Evolutionary conservation across 2,329 filamentous ascomycete genomes (phyloP).

Genomic region (Lecanosticta acicola): DNA sequence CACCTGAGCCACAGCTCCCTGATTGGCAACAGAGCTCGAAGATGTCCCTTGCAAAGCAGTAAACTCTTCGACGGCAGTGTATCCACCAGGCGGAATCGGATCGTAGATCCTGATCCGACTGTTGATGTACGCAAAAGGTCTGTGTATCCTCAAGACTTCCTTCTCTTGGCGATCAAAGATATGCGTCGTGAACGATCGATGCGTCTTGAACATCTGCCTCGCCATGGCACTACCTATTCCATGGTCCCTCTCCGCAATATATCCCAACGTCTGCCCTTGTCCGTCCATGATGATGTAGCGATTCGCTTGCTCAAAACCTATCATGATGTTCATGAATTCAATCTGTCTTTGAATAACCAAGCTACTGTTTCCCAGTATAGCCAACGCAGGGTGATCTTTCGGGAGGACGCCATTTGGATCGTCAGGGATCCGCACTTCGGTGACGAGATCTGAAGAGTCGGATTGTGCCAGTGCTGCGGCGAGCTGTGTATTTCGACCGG

Average conservation of each 20-base stretch:
- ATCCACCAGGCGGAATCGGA: slow-evolving; percentile 40
- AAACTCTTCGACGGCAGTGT: slow-evolving; percentile 27
- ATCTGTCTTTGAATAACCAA: slow-evolving; percentile 59
- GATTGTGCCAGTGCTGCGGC: slow-evolving; percentile 43
- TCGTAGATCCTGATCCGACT: slow-evolving; percentile 55
- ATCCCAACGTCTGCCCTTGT: slow-evolving; percentile 57
- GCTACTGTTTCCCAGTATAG: slow-evolving; percentile 55
- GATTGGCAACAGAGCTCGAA: slow-evolving; percentile 39
- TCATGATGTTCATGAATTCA: slow-evolving; percentile 61
- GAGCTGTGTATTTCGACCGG: slow-evolving; percentile 34
- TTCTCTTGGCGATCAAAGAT: slow-evolving; percentile 57
- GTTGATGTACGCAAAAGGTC: slow-evolving; percentile 60
- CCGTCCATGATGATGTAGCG: slow-evolving; percentile 62
- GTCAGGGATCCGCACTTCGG: slow-evolving; percentile 57
- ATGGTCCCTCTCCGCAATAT: slow-evolving; percentile 58
- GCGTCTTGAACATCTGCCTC: slow-evolving; percentile 57
- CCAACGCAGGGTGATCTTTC: slow-evolving; percentile 52
- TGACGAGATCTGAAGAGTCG: slow-evolving; percentile 46
- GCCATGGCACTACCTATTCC: slow-evolving; percentile 52
- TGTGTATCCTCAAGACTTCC: slow-evolving; percentile 57
- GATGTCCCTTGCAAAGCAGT: slow-evolving; percentile 43
- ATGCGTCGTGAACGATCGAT: slow-evolving; percentile 59
- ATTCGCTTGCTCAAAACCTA: slow-evolving; percentile 63
- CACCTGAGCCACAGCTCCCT: slow-evolving; percentile 44
- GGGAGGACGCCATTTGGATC: slow-evolving; percentile 56